Evolutionary conservation across 805 yeast genomes (phyloP).

Genomic region (Saturnispora gosingensis): DNA sequence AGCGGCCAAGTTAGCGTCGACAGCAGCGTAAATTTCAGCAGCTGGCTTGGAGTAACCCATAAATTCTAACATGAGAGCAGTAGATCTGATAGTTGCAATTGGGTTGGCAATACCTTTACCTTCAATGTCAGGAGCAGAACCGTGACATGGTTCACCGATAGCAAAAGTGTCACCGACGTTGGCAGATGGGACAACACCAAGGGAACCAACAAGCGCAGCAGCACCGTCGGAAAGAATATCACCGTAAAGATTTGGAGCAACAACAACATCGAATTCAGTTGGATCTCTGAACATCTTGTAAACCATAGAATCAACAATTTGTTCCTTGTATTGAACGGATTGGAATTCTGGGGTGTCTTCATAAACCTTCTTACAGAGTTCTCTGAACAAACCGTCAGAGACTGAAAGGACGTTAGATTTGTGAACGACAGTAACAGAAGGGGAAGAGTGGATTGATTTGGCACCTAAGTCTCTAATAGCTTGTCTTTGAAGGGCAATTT

Average conservation of each 20-base stretch:
- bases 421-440: conserved; percentile 86
- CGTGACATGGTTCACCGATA: conserved; percentile 99
- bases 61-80: conserved; percentile 95
- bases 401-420: conserved; percentile 90
- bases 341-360: conserved; percentile 50
- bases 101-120: conserved; percentile 95
- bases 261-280: conserved; percentile 92
- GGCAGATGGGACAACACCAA: conserved; percentile 97
- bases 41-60: conserved; percentile 88
- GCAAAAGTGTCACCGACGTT: conserved; percentile 95
- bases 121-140: conserved; percentile 97
- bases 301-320: conserved; percentile 98
- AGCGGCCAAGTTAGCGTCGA: conserved; percentile 83
- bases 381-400: conserved; percentile 94
- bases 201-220: conserved; percentile 94
- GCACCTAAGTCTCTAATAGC: conserved; percentile 58
- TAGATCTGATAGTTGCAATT: conserved; percentile 94
- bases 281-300: conserved; percentile 99
- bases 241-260: conserved; percentile 97
- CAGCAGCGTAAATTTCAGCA: conserved; percentile 85
- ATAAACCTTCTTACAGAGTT: conserved; percentile 59
- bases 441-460: conserved; percentile 41
- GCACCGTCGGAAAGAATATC: conserved; percentile 97
- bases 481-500: conserved; percentile 88
- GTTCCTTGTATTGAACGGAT: conserved; percentile 71